phyloP scores from a whole-genome alignment of 73 alveolate species.

The Strombidium stylifer region DNA sequence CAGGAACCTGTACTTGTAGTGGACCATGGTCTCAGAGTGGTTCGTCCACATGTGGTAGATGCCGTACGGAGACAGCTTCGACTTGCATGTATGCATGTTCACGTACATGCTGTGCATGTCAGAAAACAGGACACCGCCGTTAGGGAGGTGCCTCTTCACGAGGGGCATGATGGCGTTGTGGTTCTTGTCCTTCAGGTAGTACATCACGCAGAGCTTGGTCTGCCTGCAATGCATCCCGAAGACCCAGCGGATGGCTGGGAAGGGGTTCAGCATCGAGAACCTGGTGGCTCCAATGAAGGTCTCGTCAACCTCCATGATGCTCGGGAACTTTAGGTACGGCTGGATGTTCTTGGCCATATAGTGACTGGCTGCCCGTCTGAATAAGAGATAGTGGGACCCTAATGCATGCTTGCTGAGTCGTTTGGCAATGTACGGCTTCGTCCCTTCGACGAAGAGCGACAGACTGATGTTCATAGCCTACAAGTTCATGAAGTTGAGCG shows the following conservation, averaged over 20 bases:
- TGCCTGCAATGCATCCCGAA: slow-evolving; percentile 29
- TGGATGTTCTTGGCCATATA: neutral
- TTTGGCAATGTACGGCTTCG: neutral
- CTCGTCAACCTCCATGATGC: neutral
- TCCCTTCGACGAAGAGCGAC: neutral
- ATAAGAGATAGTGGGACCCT: neutral
- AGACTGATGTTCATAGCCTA: neutral
- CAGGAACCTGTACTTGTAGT: slow-evolving; percentile 9
- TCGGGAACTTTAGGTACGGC: neutral
- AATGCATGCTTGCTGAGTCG: neutral
- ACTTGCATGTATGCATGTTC: slow-evolving; percentile 13
- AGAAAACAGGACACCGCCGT: slow-evolving; percentile 22
- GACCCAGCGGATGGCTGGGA: slow-evolving; percentile 31
- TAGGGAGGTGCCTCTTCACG: slow-evolving; percentile 27
- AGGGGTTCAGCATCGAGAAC: too few relatives aligned
- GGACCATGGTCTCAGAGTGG: slow-evolving; percentile 22
- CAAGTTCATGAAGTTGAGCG: neutral
- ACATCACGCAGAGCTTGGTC: slow-evolving; percentile 12
- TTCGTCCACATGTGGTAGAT: slow-evolving; percentile 26
- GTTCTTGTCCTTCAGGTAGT: slow-evolving; percentile 16
- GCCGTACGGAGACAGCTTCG: slow-evolving; percentile 19
- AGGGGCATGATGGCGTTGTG: slow-evolving; percentile 3
- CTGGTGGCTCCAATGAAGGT: neutral
- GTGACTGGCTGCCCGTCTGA: neutral
- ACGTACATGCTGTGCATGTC: slow-evolving; percentile 17